Evolutionary conservation across 73 alveolate genomes (phyloP).

Genomic region (Tetrahymena thermophila): DNA sequence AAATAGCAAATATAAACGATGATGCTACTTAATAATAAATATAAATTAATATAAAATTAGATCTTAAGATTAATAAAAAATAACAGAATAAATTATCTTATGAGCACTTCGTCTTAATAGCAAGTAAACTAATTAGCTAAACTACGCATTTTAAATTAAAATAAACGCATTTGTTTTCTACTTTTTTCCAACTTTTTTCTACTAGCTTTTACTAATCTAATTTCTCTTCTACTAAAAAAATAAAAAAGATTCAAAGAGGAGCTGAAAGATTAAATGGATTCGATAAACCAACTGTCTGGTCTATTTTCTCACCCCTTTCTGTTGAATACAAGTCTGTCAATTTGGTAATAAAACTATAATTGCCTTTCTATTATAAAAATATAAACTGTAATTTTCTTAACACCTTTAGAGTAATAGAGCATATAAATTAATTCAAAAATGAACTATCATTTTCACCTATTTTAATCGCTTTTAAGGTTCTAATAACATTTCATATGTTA

Average conservation of each 20-base stretch:
- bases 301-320: background rate
- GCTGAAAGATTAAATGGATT: background rate
- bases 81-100: background rate
- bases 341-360: background rate
- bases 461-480: too few relatives aligned
- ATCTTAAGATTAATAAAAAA: background rate
- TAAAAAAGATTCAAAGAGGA: background rate
- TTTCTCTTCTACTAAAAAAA: background rate
- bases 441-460: too few relatives aligned
- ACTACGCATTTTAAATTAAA: background rate
- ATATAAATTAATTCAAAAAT: too few relatives aligned
- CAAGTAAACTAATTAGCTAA: background rate
- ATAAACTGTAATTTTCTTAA: too few relatives aligned
- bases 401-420: too few relatives aligned
- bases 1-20: background rate
- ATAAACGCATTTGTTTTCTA: background rate
- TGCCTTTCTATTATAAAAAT: background rate
- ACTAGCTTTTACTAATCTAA: background rate
- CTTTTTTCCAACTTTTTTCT: background rate
- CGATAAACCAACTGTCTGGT: background rate
- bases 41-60: background rate
- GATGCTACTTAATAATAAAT: background rate
- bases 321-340: background rate
- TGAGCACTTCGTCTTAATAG: background rate
- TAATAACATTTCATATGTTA: too few relatives aligned